A percentile compares a stretch with the other conserved stretches of the same genome.
Evolutionary conservation across 768 basidiomycete genomes (phyloP).

Genomic region (Rhizopogon salebrosus): DNA sequence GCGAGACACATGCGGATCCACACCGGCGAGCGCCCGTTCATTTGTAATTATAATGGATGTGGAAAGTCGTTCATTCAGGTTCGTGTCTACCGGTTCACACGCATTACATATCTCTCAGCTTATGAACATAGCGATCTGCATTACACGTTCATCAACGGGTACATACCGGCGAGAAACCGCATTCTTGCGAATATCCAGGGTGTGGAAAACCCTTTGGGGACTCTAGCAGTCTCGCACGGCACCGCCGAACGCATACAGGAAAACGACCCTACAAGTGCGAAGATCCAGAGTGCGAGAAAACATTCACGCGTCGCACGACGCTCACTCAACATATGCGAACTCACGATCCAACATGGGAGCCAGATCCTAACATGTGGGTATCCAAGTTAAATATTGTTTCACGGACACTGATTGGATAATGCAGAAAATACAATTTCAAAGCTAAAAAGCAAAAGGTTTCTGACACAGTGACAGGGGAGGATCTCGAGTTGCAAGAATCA

Average conservation of each 20-base stretch:
- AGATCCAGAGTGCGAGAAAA: slow-evolving; percentile 78
- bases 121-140: slow-evolving; percentile 65
- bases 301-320: slow-evolving; percentile 82
- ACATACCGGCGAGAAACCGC: slow-evolving; percentile 92
- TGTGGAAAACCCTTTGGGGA: slow-evolving; percentile 88
- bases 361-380: slow-evolving; percentile 76
- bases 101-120: slow-evolving; percentile 8
- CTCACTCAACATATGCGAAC: slow-evolving; percentile 84
- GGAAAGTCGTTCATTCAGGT: slow-evolving; percentile 94
- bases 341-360: slow-evolving; percentile 81
- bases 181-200: slow-evolving; percentile 83
- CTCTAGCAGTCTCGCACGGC: slow-evolving; percentile 86
- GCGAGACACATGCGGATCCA: slow-evolving; percentile 86
- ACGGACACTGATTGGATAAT: slow-evolving; percentile 14
- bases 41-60: slow-evolving; percentile 66
- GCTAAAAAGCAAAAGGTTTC: slow-evolving; percentile 56
- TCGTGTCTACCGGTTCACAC: slow-evolving; percentile 11
- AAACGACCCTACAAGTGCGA: slow-evolving; percentile 87
- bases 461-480: slow-evolving; percentile 50
- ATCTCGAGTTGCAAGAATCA: slow-evolving; percentile 63
- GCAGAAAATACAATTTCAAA: slow-evolving; percentile 75
- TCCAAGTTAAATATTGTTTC: slow-evolving; percentile 3
- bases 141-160: slow-evolving; percentile 85
- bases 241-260: slow-evolving; percentile 84
- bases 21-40: slow-evolving; percentile 83